A percentile compares a stretch with the other conserved stretches of the same genome.
Conservation (phyloP, 2,329 filamentous ascomycete species). For the Fusarium nelsonii region DNA sequence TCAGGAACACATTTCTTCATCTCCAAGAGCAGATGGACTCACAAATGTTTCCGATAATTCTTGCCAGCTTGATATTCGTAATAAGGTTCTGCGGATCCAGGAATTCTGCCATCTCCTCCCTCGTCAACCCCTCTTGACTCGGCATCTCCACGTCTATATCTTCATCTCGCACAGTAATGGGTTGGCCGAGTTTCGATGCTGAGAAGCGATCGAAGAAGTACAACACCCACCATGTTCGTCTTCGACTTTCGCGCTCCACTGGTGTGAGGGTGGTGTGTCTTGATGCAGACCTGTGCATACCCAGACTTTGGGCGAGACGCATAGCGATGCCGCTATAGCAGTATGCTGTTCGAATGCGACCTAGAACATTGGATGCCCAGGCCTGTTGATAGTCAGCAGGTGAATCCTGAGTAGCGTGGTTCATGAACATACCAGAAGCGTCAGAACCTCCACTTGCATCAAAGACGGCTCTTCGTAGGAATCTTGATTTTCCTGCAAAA, state of each 20-base stretch:
- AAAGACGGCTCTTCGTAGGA: slow-evolving; percentile 58
- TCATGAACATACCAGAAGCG: slow-evolving; percentile 33
- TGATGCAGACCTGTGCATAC: slow-evolving; percentile 55
- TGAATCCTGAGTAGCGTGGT: rapidly evolving
- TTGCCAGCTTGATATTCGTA: slow-evolving; percentile 48
- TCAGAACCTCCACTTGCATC: slow-evolving; percentile 58
- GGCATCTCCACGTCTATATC: slow-evolving; percentile 53
- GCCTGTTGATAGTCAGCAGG: slow-evolving; percentile 22
- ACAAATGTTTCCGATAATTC: slow-evolving; percentile 50
- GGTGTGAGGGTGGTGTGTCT: slow-evolving; percentile 35
- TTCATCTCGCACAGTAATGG: slow-evolving; percentile 49
- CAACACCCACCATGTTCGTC: slow-evolving; percentile 52
- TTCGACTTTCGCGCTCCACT: slow-evolving; percentile 45
- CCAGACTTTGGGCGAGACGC: slow-evolving; percentile 57
- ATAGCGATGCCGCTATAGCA: slow-evolving; percentile 53
- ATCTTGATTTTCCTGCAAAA: slow-evolving; percentile 53
- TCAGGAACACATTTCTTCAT: neutral
- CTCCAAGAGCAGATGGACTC: rapidly evolving
- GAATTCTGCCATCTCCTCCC: slow-evolving; percentile 48
- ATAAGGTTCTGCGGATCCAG: slow-evolving; percentile 47
- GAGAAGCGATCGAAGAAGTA: slow-evolving; percentile 53
- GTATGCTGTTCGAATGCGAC: slow-evolving; percentile 52
- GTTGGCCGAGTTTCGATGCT: slow-evolving; percentile 51
- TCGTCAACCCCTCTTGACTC: slow-evolving; percentile 47
- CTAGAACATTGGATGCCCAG: slow-evolving; percentile 52